Base-by-base conservation (phyloP, 768 basidiomycete species). In the Serpula lacrymans region DNA sequence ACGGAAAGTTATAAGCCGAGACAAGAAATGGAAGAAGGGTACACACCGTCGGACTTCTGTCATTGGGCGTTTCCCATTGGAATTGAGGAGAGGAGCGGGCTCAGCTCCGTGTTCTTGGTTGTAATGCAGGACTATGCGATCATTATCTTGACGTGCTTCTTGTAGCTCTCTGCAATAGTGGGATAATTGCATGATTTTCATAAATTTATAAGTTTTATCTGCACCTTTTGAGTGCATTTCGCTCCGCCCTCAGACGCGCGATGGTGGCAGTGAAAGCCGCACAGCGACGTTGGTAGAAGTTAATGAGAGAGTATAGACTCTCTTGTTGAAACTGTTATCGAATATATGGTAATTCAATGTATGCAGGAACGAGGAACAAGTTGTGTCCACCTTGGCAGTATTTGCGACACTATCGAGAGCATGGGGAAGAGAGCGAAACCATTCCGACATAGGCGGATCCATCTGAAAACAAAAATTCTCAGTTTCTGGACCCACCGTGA, bases 401-500 rank as follows among this genome's bases (percentile, higher is more conserved):
- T 74, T 75, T 29, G 85, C 80, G 20, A 85, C 60, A 18, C 71
- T 58, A 53, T 91, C 87, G 21, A 89, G 60, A 2, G 76, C 63
- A 41, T 67, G 62, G 6, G 85, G 78, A 21, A 84, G 60, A 24
- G 79, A 73, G 8, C 71, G 70, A 64, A 91, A 91, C 88, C 88
- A 90, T 22, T 82, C 74, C 9, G 81, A 79, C 84, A 91, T 88
- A 1, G 88, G 88, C 2, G 73, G 63, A 7, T 85, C 85, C 74
- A 91, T 75, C 88, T 91, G 51, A 17, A 36, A 43, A 18, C 33
- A 17, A n/a, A n/a, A n/a, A n/a, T n/a, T 37, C n/a, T 9, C 45
- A 40, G 24, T 16, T 21, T 18, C 42, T 34, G 24, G 23, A 51
- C 35, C 21, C n/a, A 30, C 34, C 6, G 24, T 14, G 18, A 30